Percentiles rank a stretch among this genome's conserved stretches.
Evolutionary conservation across 768 basidiomycete genomes (phyloP).

Genomic region (Fomitopsis serialis): DNA sequence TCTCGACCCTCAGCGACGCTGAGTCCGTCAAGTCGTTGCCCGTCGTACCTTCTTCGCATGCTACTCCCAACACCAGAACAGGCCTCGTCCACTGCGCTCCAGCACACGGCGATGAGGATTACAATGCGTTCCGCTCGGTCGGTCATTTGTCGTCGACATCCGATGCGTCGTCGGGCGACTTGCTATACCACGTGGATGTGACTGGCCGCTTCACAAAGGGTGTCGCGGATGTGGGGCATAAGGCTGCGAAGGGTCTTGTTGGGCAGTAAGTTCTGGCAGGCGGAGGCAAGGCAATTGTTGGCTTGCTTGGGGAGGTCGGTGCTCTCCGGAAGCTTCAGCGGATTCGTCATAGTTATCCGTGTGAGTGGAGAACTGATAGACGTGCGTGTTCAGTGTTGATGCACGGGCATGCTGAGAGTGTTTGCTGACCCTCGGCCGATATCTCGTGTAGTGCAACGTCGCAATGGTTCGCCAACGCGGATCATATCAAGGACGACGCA

Average conservation of each 20-base stretch:
- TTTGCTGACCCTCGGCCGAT: neutral
- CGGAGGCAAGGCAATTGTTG: slow-evolving; percentile 64
- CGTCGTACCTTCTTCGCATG: slow-evolving; percentile 69
- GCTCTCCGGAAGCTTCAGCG: slow-evolving; percentile 61
- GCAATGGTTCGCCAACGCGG: slow-evolving; percentile 96
- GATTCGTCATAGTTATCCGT: slow-evolving; percentile 87
- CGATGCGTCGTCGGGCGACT: slow-evolving; percentile 26
- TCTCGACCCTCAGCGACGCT: slow-evolving; percentile 28
- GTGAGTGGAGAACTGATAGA: slow-evolving; percentile 93
- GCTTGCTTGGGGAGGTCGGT: slow-evolving; percentile 49
- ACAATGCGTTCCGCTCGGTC: slow-evolving; percentile 60
- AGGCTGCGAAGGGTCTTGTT: slow-evolving; percentile 39
- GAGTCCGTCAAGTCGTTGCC: slow-evolving; percentile 16
- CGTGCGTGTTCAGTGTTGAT: slow-evolving; percentile 90
- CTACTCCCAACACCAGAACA: slow-evolving; percentile 84
- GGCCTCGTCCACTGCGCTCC: slow-evolving; percentile 95
- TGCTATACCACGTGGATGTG: slow-evolving; percentile 79
- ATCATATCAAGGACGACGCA: slow-evolving; percentile 74
- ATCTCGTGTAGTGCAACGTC: slow-evolving; percentile 71
- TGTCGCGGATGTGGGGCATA: slow-evolving; percentile 51
- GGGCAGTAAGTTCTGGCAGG: slow-evolving; percentile 71
- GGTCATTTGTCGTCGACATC: slow-evolving; percentile 36
- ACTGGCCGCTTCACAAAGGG: slow-evolving; percentile 65
- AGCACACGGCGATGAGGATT: slow-evolving; percentile 93
- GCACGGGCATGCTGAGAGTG: too few relatives aligned